Conservation (phyloP, 1,284 basidiomycete genomes). For the Ustilago curta region DNA sequence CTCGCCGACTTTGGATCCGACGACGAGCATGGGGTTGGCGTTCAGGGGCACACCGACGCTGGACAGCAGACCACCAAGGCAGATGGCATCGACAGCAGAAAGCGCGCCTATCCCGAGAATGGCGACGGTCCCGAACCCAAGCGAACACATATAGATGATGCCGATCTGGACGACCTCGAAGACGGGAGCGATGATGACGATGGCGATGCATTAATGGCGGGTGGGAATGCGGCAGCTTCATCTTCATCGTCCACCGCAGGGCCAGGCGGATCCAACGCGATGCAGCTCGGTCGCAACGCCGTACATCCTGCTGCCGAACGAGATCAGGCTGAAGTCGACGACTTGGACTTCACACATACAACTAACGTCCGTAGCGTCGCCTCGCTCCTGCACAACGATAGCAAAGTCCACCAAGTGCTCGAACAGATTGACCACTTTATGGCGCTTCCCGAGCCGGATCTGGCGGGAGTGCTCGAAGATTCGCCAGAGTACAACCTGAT, state of each 20-base stretch:
- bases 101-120: conserved; percentile 67
- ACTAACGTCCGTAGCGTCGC: conserved; percentile 88
- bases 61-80: conserved; percentile 34
- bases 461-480: conserved; percentile 82
- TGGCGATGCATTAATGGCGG: conserved; percentile 16
- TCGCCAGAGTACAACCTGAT: conserved; percentile 97
- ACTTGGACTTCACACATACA: conserved; percentile 87
- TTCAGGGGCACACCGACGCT: conserved; percentile 62
- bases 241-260: conserved; percentile 12
- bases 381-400: conserved; percentile 84
- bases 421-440: conserved; percentile 84
- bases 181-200: conserved; percentile 42
- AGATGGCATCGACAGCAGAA: conserved; percentile 71
- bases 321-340: conserved; percentile 89
- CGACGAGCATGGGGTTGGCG: conserved; percentile 71
- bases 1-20: conserved; percentile 79
- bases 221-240: conserved; percentile 18
- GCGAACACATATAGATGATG: conserved; percentile 45
- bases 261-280: conserved; percentile 6
- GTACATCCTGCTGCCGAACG: conserved; percentile 91
- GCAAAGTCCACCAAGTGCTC: conserved; percentile 83
- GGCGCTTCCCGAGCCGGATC: conserved; percentile 79
- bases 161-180: conserved; percentile 61
- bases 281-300: conserved; percentile 81
- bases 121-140: conserved; percentile 71